These are phyloP conservation scores for Cryptosporidium parvum DNA, from an alignment of 169 alveolate species.

Conservation along the genomic window DNA sequence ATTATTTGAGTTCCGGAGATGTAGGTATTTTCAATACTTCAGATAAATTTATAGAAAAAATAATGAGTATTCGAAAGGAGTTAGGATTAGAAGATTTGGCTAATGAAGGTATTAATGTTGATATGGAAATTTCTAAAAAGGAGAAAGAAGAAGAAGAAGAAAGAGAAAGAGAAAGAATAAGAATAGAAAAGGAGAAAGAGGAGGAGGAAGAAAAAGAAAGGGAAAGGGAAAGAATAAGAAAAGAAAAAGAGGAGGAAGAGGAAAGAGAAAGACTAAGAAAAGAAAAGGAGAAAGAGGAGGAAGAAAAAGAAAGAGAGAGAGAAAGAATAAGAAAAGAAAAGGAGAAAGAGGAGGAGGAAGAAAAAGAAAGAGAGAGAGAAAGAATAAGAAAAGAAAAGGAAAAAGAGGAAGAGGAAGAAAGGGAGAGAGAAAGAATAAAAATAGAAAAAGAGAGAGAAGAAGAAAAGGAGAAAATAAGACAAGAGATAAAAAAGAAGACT, in stretches of 20 bases:
- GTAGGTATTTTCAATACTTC: not conserved
- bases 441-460: not conserved
- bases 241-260: not conserved
- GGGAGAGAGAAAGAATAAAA: not conserved
- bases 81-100: conserved; percentile 33
- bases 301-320: no score
- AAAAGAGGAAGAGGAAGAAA: not conserved
- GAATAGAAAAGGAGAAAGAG: no score
- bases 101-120: not conserved
- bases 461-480: not conserved
- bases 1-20: conserved; percentile 22
- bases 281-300: not conserved
- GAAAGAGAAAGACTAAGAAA: not conserved
- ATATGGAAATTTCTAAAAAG: not conserved
- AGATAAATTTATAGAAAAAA: not conserved
- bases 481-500: not conserved
- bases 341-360: not conserved
- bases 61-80: conserved; percentile 30
- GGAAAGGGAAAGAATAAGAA: not conserved
- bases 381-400: not conserved
- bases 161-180: not conserved
- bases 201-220: not conserved
- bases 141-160: conserved; percentile 7
- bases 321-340: not conserved
- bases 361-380: not conserved